Base-by-base conservation (phyloP, 805 yeast species). In the Saturnispora kantuleensis region DNA sequence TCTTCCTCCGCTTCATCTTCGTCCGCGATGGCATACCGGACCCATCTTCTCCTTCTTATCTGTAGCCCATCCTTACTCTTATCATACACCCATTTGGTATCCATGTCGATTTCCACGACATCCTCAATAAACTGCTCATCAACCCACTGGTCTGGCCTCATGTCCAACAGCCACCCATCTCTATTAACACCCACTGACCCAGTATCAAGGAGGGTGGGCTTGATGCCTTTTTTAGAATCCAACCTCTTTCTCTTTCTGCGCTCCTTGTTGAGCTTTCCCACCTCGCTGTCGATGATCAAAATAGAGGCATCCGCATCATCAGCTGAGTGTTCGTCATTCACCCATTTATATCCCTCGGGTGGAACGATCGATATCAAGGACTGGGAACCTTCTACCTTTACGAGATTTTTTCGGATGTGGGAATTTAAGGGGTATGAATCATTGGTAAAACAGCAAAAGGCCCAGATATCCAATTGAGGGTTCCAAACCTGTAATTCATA, bases 51-150 rank as follows among this genome's bases (percentile, higher is more conserved):
- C 56, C 90, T 68, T 52, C 89, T 67, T 55, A 67, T 73, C 35
- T 62, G 57, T 49, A 44, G 21, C 8, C 46, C 45, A 13, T 50
- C 51, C 16, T 47, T 43, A 8, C 58, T 57, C 33, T 60, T 56
- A 59, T 86, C 95, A 58, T 86, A 86, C 15, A 84, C 90, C 95
- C 95, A 86, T 60, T 86, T 86, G 35, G 82, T 84, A 45, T 79
- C 88, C 28, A 74, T 66, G 62, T 86, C 94, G 16, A 84, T 68
- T 16, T 68, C 70, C 12, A 81, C 77, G 38, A 76, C 61, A 46
- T 74, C 81, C 28, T 54, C 47, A 11, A 81, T 62, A 41, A 73
- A 64, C 43, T 75, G 71, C 2, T 62, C 56, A 38, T 62, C 61
- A 7, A 80, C 84, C 95, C 95, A 86, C 2, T 54, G 60, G 21